Conservation (phyloP, 2,329 filamentous ascomycete genomes). For the Rosellinia necatrix region DNA sequence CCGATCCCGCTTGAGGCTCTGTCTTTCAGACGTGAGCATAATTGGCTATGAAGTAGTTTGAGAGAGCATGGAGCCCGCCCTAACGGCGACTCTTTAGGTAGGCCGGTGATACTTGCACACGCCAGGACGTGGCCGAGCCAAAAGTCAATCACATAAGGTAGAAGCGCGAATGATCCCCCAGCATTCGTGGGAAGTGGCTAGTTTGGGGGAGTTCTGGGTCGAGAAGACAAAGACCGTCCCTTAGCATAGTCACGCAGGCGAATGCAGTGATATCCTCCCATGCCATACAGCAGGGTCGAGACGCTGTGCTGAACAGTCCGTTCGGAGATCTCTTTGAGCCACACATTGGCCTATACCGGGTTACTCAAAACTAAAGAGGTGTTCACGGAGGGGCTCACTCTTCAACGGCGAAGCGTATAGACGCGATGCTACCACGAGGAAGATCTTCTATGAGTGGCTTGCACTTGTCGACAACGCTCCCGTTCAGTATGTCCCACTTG, state of each 20-base stretch:
- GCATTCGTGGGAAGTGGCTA: neutral
- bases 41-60: neutral
- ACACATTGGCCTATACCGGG: neutral
- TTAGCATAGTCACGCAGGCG: constrained; percentile 6
- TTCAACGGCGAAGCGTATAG: constrained; percentile 11
- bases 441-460: constrained; percentile 15
- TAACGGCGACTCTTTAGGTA: constrained; percentile 2
- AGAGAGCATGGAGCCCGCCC: constrained; percentile 4
- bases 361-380: no score
- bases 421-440: neutral
- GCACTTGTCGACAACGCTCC: constrained; percentile 7
- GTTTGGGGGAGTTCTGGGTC: neutral
- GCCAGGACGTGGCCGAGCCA: constrained; percentile 12
- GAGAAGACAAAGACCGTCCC: constrained; percentile 9
- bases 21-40: neutral
- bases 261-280: constrained; percentile 9
- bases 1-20: neutral
- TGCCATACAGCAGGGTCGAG: neutral
- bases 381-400: constrained; percentile 5
- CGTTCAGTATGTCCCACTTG: constrained; percentile 1
- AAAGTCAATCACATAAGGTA: constrained; percentile 12
- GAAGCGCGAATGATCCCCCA: constrained; percentile 11
- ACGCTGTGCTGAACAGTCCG: neutral
- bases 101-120: neutral
- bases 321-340: constrained; percentile 4